These are phyloP conservation scores for Ascoidea tarda DNA, from an alignment of 805 yeast species.

Conservation along the genomic window DNA sequence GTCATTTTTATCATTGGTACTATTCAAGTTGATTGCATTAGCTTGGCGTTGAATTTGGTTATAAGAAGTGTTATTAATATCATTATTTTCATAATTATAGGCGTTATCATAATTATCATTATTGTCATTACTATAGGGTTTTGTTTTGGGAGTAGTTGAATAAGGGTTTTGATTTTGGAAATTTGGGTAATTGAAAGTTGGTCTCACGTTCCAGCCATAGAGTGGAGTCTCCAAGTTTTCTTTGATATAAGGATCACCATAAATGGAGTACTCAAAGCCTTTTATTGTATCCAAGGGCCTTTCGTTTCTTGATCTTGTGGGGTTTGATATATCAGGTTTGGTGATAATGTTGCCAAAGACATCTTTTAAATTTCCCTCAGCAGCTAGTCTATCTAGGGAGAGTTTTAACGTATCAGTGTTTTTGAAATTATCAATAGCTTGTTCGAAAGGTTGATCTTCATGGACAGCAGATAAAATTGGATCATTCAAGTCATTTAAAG, in stretches of 20 bases:
- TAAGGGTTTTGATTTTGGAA: constrained; percentile 22
- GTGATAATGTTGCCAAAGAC: constrained; percentile 74
- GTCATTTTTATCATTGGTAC: constrained; percentile 3
- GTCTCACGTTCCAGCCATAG: constrained; percentile 78
- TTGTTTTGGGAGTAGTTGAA: constrained; percentile 11
- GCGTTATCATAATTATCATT: neutral
- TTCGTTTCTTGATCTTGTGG: constrained; percentile 86
- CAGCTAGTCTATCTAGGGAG: constrained; percentile 1
- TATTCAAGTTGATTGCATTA: neutral
- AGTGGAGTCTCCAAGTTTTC: constrained; percentile 69
- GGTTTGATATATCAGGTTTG: constrained; percentile 82
- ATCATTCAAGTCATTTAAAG: constrained; percentile 33
- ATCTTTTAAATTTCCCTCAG: constrained; percentile 30
- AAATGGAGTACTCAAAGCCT: constrained; percentile 83
- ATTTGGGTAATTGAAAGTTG: constrained; percentile 38
- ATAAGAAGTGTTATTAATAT: neutral
- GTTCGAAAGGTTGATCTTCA: constrained; percentile 92
- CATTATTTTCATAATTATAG: neutral
- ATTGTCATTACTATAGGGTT: constrained; percentile 3
- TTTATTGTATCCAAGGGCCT: constrained; percentile 95
- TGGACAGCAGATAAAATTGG: constrained; percentile 87
- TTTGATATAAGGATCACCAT: constrained; percentile 70
- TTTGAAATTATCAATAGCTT: constrained; percentile 20
- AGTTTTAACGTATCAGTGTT: constrained; percentile 18
- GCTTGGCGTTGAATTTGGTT: neutral